Conservation (phyloP, 768 basidiomycete genomes). For the Suillus lakei region DNA sequence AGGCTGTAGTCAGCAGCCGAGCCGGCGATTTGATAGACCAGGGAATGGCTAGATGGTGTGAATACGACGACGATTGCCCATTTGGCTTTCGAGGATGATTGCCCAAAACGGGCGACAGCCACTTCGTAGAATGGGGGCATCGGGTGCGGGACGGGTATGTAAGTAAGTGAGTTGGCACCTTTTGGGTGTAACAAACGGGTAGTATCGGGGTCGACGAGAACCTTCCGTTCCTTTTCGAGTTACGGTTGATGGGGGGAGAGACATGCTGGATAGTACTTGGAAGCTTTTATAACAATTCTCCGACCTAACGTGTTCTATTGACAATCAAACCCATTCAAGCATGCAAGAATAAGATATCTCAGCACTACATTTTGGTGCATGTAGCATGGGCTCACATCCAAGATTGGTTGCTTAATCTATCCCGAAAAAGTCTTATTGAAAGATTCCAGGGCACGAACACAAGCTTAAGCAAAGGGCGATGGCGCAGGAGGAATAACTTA, state of each 20-base stretch:
- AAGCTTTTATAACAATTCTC: constrained; percentile 8
- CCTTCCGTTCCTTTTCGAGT: constrained; percentile 24
- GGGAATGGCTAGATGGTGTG: constrained; percentile 32
- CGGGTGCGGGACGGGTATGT: constrained; percentile 9
- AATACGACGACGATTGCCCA: constrained; percentile 35
- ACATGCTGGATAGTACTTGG: constrained; percentile 9
- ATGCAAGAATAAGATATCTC: constrained; percentile 13
- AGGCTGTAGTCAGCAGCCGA: constrained; percentile 31
- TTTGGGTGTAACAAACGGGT: constrained; percentile 5
- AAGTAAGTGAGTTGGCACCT: neutral
- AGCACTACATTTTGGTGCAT: constrained; percentile 7
- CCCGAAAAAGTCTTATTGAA: constrained; percentile 38
- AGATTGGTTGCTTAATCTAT: constrained; percentile 34
- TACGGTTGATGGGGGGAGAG: constrained; percentile 17
- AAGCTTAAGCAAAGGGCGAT: constrained; percentile 19
- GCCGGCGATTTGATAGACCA: constrained; percentile 37
- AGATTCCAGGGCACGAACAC: constrained; percentile 23
- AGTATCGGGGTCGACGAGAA: neutral
- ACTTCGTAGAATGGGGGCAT: constrained; percentile 41
- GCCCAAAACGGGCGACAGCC: constrained; percentile 32
- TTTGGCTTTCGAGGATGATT: constrained; percentile 23
- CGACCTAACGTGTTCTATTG: constrained; percentile 23
- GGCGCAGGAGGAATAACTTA: constrained; percentile 19
- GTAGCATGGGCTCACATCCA: constrained; percentile 16
- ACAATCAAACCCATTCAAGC: constrained; percentile 15